A percentile compares a stretch with the other conserved stretches of the same genome.
Evolutionary conservation across 106 monocot genomes (phyloP).

Genomic region (Dactylorhiza incarnata): DNA sequence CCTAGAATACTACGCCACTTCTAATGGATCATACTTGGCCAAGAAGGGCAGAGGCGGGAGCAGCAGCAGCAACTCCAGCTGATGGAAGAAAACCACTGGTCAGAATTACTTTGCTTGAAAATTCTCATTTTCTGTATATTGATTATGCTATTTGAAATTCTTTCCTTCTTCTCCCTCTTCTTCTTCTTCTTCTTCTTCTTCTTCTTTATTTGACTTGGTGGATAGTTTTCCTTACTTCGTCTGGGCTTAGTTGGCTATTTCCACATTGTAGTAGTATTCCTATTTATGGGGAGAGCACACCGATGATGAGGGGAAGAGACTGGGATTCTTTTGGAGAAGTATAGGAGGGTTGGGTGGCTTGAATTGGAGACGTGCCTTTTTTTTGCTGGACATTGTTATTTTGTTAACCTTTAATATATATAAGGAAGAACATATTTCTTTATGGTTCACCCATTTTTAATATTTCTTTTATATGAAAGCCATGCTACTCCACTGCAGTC

Average conservation of each 20-base stretch:
- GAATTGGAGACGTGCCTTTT: not conserved
- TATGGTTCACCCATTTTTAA: not conserved
- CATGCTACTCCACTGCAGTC: not conserved
- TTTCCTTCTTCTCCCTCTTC: not conserved
- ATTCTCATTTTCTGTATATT: not conserved
- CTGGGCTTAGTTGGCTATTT: not conserved
- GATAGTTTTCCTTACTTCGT: not conserved
- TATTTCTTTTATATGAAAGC: not conserved
- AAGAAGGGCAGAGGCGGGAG: conserved; percentile 4
- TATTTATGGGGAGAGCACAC: not conserved
- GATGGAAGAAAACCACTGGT: not conserved
- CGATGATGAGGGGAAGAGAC: not conserved
- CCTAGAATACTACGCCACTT: conserved; percentile 10
- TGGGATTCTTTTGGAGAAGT: not conserved
- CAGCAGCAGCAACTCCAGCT: conserved; percentile 11
- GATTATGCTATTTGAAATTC: not conserved
- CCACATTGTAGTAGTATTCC: not conserved
- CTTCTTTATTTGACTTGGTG: not conserved
- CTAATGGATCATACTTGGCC: not conserved
- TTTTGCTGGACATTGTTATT: conserved; percentile 1
- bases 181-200: not conserved
- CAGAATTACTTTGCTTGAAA: conserved; percentile 6
- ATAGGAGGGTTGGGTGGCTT: not conserved
- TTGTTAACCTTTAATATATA: conserved; percentile 1
- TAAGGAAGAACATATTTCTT: conserved; percentile 2